These are phyloP conservation scores for Centella asiatica DNA, from an alignment of 129 eudicot species.

Conservation along the genomic window DNA sequence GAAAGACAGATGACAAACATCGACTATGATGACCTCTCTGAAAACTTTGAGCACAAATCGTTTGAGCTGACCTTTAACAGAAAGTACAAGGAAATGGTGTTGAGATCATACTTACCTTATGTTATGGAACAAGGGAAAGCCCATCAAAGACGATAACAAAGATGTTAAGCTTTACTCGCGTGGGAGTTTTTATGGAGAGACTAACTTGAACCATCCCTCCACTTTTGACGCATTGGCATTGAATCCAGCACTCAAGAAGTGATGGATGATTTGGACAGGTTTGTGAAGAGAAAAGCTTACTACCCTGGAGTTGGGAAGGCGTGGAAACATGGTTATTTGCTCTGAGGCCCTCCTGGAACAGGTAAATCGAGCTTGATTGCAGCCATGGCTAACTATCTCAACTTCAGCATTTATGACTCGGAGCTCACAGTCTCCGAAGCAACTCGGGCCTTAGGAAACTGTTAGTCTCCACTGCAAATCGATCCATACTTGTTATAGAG, in stretches of 20 bases:
- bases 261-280: conserved; percentile 29
- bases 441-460: conserved; percentile 12
- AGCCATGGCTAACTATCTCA: conserved; percentile 36
- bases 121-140: conserved; percentile 15
- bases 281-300: conserved; percentile 23
- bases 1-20: conserved; percentile 17
- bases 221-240: conserved; percentile 31
- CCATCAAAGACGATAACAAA: conserved; percentile 14
- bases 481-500: conserved; percentile 25
- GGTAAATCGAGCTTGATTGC: conserved; percentile 38
- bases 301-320: conserved; percentile 29
- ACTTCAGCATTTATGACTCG: conserved; percentile 28
- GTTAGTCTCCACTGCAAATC: conserved; percentile 23
- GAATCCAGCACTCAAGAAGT: conserved; percentile 23
- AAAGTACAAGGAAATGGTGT: conserved; percentile 19
- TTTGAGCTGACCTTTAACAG: conserved; percentile 18
- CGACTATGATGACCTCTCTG: conserved; percentile 19
- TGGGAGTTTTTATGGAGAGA: conserved; percentile 8
- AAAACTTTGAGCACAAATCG: conserved; percentile 17
- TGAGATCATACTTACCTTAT: conserved; percentile 14
- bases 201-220: conserved; percentile 24
- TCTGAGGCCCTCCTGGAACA: conserved; percentile 35
- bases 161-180: conserved; percentile 19
- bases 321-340: conserved; percentile 33
- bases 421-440: conserved; percentile 19